These are phyloP conservation scores for Petasospora fabianii DNA, from an alignment of 1,139 yeast species.

Conservation along the genomic window DNA sequence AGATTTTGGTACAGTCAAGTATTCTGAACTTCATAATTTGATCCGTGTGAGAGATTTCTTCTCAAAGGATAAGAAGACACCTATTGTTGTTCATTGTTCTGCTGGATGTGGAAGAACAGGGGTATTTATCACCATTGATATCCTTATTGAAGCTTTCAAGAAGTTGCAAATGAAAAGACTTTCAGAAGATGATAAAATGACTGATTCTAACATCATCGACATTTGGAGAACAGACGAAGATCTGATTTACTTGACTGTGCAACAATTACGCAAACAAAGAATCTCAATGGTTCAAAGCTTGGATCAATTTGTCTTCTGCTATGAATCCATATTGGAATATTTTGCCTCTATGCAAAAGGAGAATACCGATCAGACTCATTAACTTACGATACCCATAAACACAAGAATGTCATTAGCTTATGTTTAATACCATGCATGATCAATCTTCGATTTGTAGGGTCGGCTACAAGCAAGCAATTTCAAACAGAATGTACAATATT, in stretches of 20 bases:
- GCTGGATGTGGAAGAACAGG: constrained; percentile 96
- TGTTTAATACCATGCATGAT: no score
- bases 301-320: constrained; percentile 51
- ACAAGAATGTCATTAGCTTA: no score
- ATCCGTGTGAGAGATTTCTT: constrained; percentile 41
- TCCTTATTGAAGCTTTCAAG: constrained; percentile 43
- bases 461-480: no score
- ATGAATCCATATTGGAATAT: constrained; percentile 28
- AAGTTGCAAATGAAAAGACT: constrained; percentile 8
- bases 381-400: no score
- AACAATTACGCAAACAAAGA: constrained; percentile 47
- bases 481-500: no score
- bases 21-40: constrained; percentile 44
- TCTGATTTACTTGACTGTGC: constrained; percentile 37
- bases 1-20: constrained; percentile 68
- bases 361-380: no score
- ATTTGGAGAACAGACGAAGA: constrained; percentile 35
- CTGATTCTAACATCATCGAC: no score
- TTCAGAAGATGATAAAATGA: no score
- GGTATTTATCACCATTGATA: constrained; percentile 73
- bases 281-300: constrained; percentile 68
- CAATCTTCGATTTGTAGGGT: no score
- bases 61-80: constrained; percentile 28
- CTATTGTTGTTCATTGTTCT: constrained; percentile 75
- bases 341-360: constrained; percentile 5